Base-by-base conservation (phyloP, 2,329 filamentous ascomycete species). In the Cadophora luteo-olivacea region DNA sequence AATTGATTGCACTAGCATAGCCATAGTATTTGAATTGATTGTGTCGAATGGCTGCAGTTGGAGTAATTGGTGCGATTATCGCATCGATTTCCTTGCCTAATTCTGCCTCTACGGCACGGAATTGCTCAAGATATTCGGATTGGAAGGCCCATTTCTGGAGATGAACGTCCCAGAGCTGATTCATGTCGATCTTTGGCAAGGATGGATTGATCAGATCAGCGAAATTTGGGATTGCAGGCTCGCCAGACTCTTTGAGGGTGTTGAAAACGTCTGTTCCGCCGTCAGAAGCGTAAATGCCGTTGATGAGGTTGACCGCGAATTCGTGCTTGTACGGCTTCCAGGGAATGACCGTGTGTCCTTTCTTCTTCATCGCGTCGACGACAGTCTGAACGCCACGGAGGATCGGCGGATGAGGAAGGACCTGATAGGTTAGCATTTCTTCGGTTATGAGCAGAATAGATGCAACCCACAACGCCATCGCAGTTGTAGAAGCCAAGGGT, bases 221-320 rank as follows among this genome's bases (percentile, higher is more conserved):
- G 22, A 75, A 75, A 36, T 80, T 79, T 9, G 80, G 78, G 38
- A 81, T 80, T 0, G 75, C 72, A 12, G 80, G 80, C 66, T 82
- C 80, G 45, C 81, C 72, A 3, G 74, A 74, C 57, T 65, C 61
- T 51, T 72, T 67, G 22, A 74, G 58, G 1, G 67, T 70, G 24
- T 25, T 57, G 69, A 70, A 68, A n/a, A 75, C 67, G 25, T 75
- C 74, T 22, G 68, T 63, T 49, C 71, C 74, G 6, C 75, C 76
- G 29, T 78, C 72, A 9, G 72, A 68, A 11, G 73, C 68, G 52
- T 77, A 78, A n/a, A 76, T 72, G 45, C 71, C 66, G 38, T 68
- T 66, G 24, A 77, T 70, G 8, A 77, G 68, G 7, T 72, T 55
- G 1, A 74, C 60, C 12, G 77, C 77, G 38, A 75, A 77, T 16